Evolutionary conservation across 306 rosid species (phyloP), one percentile per base, ranked within the genome.

Genomic region (Gleditsia sinensis): DNA sequence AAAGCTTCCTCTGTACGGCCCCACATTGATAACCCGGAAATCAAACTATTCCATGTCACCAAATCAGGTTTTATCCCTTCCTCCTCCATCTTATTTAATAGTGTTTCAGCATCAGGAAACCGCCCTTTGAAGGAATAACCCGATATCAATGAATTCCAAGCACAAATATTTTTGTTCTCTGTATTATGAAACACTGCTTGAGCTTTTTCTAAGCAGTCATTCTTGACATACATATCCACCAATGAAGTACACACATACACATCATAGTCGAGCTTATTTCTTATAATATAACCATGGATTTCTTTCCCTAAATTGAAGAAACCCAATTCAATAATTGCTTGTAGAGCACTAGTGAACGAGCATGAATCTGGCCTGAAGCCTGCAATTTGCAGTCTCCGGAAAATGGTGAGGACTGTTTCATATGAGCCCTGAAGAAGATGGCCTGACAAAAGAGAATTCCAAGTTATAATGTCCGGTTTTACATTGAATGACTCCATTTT

Each of bases 361-460:
- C 84, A 74, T 0, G 91, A 88, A 67, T 88, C 87, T 7, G 89
- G 91, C 80, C 56, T 76, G 66, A 84, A 82, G 60, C 88, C 91
- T 5, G 40, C 76, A 19, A 16, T 55, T 68, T 71, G 88, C 77
- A 88, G 33, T 82, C 75, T 84, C 73, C 49, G 77, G 67, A 88
- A 81, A 69, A 83, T 77, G 45, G 68, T 14, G 50, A 83, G 80
- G 50, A 79, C 88, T 60, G 21, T 57, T 64, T 79, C 73, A 46
- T 71, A 83, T 51, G 82, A 81, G 12, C 88, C 91, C 72, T 75
- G 82, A 75, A 65, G 74, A 83, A 83, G 79, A 64, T 84, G 84
- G n/a, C 88, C 93, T n/a, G 90, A 88, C 77, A 90, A 74, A 62
- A 90, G 83, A 51, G 83, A 82, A 81, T 90, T 90, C 91, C 87